Evolutionary conservation across 2,329 filamentous ascomycete genomes (phyloP), one percentile per base, ranked within the genome.

Genomic region (Colletotrichum camelliae): DNA sequence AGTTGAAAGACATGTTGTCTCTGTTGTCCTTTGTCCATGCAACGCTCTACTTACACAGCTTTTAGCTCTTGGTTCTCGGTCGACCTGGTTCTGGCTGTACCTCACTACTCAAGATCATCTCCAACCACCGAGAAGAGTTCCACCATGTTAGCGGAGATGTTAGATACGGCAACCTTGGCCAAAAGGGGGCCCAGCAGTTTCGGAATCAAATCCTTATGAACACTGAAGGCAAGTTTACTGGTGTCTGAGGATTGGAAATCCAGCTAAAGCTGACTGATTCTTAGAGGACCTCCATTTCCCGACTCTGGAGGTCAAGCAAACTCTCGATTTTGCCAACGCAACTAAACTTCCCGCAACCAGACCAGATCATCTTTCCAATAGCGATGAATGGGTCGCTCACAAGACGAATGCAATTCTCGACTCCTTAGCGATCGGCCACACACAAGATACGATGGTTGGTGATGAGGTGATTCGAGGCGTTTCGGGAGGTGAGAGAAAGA

Each of bases 361-460:
- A 18, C 89, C 92, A 6, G 73, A 78, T 15, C 74, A 80, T 3
- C 67, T 81, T 4, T 77, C 52, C 4, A 65, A 65, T n/a, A 64
- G 27, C 0, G 60, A 74, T 79, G 18, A 77, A 80, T 24, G 80
- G 80, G 27, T 78, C 80, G 15, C 78, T 80, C 2, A 81, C 7
- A 81, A 81, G 43, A 78, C 48, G 79, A 83, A 74, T 79, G 82
- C 74, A 68, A 88, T 83, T 77, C 82, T 79, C 58, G 92, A 87
- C 79, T 86, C 88, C 0, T 94, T 95, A 79, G 93, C 93, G 86
- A 93, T 95, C 31, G 89, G 91, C 66, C 93, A 95, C 78, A 93
- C 92, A 0, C 83, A 93, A 43, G 87, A 90, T 18, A 95, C 93
- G 0, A 91, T 91, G 77, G 92, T 95, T 13, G 93, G 93, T 7